Base-by-base conservation (phyloP, 2,329 filamentous ascomycete species). In the Verticillium dahliae region DNA sequence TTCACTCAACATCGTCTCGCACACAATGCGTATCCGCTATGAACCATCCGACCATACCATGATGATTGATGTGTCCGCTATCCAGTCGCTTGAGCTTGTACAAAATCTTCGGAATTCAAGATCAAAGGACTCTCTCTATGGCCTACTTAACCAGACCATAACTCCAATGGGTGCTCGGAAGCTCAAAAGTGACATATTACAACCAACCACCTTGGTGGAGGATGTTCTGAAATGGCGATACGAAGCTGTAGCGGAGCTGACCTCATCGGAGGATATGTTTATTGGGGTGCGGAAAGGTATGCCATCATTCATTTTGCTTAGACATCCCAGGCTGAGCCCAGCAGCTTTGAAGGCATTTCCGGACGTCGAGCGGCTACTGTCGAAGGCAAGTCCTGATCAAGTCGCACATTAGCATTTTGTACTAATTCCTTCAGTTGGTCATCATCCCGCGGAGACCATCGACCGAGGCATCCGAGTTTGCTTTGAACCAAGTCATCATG, bases 21-120 rank as follows among this genome's bases (percentile, higher is more conserved):
- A 95, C 71, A 93, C 93, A 22, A 82, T 98, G 37, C 86, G 92
- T 3, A 89, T 98, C 69, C 89, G 87, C 65, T 97, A 96, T 67
- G 89, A 94, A 69, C 90, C 92, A 1, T 92, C 92, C 0, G 91
- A 96, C 70, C 90, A 94, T 31, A 91, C 92, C 0, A 97, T 98
- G 93, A 91, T 96, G 85, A 96, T 98, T 67, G 94, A 97, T 69
- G 82, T 95, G 2, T 89, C 91, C 0, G 96, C 93, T 0, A 91
- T 97, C 34, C 84, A 88, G 41, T 92, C 92, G 0, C 80, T 99
- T 3, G 95, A 99, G 72, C 81, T 99, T 6, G 90, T 98, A 33
- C 92, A 97, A 69, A 99, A 97, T 66, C 71, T 93, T 0, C 87
- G 90, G 13, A 87, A 89, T 67, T 70, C 86, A 0, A 92, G 90